These are phyloP conservation scores for Pythium oligandrum DNA, from an alignment of 352 stramenopile species.

Conservation along the genomic window DNA sequence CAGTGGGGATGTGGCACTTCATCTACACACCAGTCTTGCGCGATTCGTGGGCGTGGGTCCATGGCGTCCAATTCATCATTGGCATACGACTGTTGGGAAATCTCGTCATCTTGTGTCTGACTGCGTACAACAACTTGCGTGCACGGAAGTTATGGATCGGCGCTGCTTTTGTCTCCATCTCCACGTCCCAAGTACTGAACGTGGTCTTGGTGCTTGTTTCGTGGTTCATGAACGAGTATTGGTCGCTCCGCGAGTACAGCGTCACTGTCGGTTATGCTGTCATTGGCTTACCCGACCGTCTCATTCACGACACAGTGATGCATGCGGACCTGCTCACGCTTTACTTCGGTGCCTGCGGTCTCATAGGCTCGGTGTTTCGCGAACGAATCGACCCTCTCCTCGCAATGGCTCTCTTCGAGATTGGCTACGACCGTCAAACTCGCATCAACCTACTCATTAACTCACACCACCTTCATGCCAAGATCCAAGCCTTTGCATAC, in stretches of 20 bases:
- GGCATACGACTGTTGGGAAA: conserved; percentile 8
- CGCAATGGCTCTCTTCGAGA: conserved; percentile 24
- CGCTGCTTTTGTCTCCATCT: conserved; percentile 18
- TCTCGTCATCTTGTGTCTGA: conserved; percentile 12
- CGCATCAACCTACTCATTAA: background rate
- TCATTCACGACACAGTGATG: conserved; percentile 26
- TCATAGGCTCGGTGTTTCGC: conserved; percentile 20
- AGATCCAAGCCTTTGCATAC: background rate
- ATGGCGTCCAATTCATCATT: conserved; percentile 18
- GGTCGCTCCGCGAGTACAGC: conserved; percentile 19
- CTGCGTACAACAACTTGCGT: conserved; percentile 9
- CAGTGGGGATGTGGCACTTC: conserved; percentile 5
- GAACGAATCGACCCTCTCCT: conserved; percentile 25
- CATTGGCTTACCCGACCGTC: conserved; percentile 9
- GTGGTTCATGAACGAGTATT: conserved; percentile 21
- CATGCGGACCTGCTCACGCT: conserved; percentile 29
- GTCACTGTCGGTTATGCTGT: conserved; percentile 10
- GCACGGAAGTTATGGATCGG: conserved; percentile 12
- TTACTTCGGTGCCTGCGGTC: conserved; percentile 19
- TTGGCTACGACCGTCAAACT: conserved; percentile 3
- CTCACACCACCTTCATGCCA: background rate
- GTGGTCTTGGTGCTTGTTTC: conserved; percentile 3
- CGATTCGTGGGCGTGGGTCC: conserved; percentile 21
- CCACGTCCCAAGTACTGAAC: conserved; percentile 3
- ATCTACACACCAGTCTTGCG: conserved; percentile 3